Evolutionary conservation across 805 yeast species (phyloP), one percentile per base, ranked within the genome.

Genomic region (Groenewaldozyma salmanticensis): DNA sequence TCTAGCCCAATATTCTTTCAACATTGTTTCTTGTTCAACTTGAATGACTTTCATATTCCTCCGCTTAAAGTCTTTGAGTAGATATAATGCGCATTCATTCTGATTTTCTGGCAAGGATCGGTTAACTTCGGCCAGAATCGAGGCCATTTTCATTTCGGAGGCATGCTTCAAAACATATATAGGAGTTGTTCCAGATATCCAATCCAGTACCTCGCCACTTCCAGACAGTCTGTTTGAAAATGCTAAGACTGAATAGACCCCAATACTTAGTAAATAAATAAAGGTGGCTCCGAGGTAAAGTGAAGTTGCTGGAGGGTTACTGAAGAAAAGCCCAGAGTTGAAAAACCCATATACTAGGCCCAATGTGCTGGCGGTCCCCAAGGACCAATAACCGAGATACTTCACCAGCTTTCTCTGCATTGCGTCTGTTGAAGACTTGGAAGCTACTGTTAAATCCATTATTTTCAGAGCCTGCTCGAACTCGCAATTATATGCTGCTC

Each of bases 1-100:
- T 33, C 81, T 71, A 55, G 83, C 75, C 95, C 95, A 84, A 61
- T 83, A 84, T 51, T 86, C 94, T 54, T 83, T 81, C 50, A 84
- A 52, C 65, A 76, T 68, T 36, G 74, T 55, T 45, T 84, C 94
- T 45, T 75, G 79, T 42, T 77, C 75, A 36, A 81, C 76, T 50
- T 75, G 65, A 4, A 60, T 58, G 21, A 65, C 58, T 16, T 65
- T 49, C 48, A 74, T 54, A 21, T 54, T 48, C 6, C 68, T 56
- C 16, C 40, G 43, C 21, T 47, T 45, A 17, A 66, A 52, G 38
- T 64, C 63, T 35, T 54, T 50, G 21, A 54, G 41, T 39, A 65
- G 50, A 37, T 52, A 46, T 7, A 53, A 48, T 13, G 62, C 52
- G 27, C 55, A 52, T 40, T 69, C 74, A 37, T 66, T 66, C 33